These are phyloP conservation scores for Starmerella vaccinii DNA, from an alignment of 805 yeast species.

Conservation along the genomic window DNA sequence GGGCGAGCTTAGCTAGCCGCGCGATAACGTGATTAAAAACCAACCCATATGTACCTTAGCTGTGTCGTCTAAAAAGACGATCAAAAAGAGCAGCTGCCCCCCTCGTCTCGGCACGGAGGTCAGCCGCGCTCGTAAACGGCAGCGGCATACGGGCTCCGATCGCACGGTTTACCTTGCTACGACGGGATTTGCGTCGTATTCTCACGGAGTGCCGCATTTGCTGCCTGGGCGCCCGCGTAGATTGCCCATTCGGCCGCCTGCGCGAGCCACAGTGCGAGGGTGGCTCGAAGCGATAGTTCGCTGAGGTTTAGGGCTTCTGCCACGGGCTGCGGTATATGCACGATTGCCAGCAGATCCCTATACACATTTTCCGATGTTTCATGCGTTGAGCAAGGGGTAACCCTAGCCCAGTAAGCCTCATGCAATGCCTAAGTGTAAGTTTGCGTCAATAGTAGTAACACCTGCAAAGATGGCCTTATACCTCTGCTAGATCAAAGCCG, in stretches of 20 bases:
- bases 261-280: background rate
- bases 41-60: background rate
- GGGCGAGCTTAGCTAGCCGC: background rate
- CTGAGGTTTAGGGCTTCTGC: background rate
- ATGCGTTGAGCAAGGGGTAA: constrained; percentile 8
- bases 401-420: constrained; percentile 7
- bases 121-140: background rate
- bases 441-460: background rate
- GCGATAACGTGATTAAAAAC: background rate
- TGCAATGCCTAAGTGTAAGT: constrained; percentile 5
- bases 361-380: constrained; percentile 2
- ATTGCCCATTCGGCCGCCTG: background rate
- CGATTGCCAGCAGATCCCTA: constrained; percentile 1
- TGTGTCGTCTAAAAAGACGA: background rate
- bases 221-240: background rate
- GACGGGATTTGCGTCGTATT: no score
- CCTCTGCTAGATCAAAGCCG: background rate
- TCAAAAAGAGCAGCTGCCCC: no score
- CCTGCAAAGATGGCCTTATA: background rate
- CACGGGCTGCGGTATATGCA: background rate
- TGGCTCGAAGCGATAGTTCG: constrained; percentile 5
- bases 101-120: no score
- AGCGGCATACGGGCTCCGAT: no score
- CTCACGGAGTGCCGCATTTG: background rate
- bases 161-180: no score